Base-by-base conservation (phyloP, 2,329 filamentous ascomycete genomes). In the Parastagonospora nodorum region DNA sequence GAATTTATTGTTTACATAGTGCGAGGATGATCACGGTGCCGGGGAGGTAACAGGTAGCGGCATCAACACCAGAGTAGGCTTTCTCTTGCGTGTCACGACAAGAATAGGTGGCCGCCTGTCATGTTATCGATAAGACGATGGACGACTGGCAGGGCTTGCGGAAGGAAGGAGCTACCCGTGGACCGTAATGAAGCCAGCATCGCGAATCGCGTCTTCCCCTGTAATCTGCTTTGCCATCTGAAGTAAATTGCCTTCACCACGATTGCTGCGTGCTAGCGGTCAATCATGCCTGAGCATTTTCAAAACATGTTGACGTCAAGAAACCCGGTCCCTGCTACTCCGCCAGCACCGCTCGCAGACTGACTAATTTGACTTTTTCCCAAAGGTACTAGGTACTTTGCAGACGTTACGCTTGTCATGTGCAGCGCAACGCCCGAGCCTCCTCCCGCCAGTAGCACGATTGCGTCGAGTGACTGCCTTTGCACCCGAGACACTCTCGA, bases 271-370 rank as follows among this genome's bases (percentile, higher is more conserved):
- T 24, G 29, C 29, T 37, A 36, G 45, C 43, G 28, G 43, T 31
- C 33, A 37, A 30, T 38, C 43, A 30, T 11, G n/a, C 16, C 31
- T 10, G 10, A 38, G 32, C 15, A 12, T 42, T 41, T 38, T 15
- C 40, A 16, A 24, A 28, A 29, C 44, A 24, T 38, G 40, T 45
- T 61, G 58, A 61, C 58, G 55, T 61, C 58, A 57, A 55, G 40
- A 28, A 44, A 48, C 31, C 29, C 16, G 38, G 47, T 44, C 37
- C 44, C 43, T 33, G 51, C 44, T 29, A 48, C 47, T 52, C 43
- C 46, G 42, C 42, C 19, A 24, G 19, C 19, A 24, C 19, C 5
- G 19, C 19, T 24, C 19, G 5, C 19, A 24, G 19, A 24, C 3
- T 24, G 19, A 24, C 19, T 24, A 24, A 5, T 24, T 24, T 24